Evolutionary conservation across 2,329 filamentous ascomycete genomes (phyloP).

Genomic region (Alternaria ethzedia): DNA sequence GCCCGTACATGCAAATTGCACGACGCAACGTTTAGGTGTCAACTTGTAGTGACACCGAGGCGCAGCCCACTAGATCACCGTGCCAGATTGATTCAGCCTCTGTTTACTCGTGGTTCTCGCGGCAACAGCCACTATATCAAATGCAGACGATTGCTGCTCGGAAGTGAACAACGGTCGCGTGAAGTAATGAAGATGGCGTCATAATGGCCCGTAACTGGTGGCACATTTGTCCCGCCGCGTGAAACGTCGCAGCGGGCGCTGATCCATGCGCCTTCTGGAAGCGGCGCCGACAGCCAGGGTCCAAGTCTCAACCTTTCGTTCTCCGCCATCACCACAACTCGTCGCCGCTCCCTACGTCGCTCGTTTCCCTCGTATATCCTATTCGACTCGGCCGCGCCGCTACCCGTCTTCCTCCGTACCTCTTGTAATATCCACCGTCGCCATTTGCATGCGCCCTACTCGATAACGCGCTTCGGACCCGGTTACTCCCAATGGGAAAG

Average conservation of each 20-base stretch:
- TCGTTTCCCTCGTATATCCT: conserved; percentile 24
- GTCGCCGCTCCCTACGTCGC: conserved; percentile 26
- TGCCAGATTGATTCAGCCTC: not conserved
- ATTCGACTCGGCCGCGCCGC: conserved; percentile 13
- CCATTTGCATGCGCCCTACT: conserved; percentile 36
- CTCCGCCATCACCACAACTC: not conserved
- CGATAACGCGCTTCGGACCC: conserved; percentile 21
- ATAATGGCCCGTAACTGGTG: conserved; percentile 4
- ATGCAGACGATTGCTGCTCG: not conserved
- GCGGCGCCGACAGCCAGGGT: conserved; percentile 15
- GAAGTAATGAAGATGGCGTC: conserved; percentile 3
- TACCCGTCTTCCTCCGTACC: conserved; percentile 1
- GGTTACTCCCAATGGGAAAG: conserved; percentile 49
- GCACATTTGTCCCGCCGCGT: conserved; percentile 4
- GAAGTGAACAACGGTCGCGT: not conserved
- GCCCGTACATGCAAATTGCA: not conserved
- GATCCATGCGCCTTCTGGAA: conserved; percentile 20
- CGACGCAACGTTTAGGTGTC: not conserved
- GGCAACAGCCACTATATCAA: not conserved
- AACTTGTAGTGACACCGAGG: not conserved
- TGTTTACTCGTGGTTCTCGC: not conserved
- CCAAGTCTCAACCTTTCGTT: conserved; percentile 13
- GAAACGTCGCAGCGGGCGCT: conserved; percentile 15
- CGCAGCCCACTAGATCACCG: not conserved
- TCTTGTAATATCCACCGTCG: conserved; percentile 7